Evolutionary conservation across 352 stramenopile genomes (phyloP).

Genomic region (Pythium phragmitis): DNA sequence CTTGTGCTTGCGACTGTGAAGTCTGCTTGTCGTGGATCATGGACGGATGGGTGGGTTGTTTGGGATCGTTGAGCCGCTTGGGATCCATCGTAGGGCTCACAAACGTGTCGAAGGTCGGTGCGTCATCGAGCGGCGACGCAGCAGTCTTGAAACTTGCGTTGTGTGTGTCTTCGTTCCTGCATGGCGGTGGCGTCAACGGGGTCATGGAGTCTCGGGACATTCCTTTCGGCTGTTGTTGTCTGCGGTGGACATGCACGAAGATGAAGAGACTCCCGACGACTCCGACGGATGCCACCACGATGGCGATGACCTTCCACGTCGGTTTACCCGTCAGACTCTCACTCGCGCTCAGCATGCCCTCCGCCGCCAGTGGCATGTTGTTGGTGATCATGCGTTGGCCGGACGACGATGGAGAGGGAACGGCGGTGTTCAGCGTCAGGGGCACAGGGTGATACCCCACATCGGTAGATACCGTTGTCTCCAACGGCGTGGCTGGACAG

Average conservation of each 20-base stretch:
- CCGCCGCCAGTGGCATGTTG: neutral
- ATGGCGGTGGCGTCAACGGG: neutral
- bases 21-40: neutral
- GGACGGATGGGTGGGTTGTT: neutral
- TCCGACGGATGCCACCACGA: neutral
- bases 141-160: neutral
- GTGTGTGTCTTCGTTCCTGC: neutral
- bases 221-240: neutral
- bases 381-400: constrained; percentile 2
- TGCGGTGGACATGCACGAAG: neutral
- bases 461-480: neutral
- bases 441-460: neutral
- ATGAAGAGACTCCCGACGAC: neutral
- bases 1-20: neutral
- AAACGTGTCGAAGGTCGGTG: neutral
- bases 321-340: neutral
- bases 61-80: neutral
- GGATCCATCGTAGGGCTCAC: neutral
- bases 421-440: neutral
- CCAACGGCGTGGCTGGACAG: neutral
- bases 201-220: neutral
- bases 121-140: neutral
- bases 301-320: constrained; percentile 6
- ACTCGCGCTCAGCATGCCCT: neutral
- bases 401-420: neutral